Evolutionary conservation across 768 basidiomycete genomes (phyloP).

Genomic region (Mycena rebaudengoi): DNA sequence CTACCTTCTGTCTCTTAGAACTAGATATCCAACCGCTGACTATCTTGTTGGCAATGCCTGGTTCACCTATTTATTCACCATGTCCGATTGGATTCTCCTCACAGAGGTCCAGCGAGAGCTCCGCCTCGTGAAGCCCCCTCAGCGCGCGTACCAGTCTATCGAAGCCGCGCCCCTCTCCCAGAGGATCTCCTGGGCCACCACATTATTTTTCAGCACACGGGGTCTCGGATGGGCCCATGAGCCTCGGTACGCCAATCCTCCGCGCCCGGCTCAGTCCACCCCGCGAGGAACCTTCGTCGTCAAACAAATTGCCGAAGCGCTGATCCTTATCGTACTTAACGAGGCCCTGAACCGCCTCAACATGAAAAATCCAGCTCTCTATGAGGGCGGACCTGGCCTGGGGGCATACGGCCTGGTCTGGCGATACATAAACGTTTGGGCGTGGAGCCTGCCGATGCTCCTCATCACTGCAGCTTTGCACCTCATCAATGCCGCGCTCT

Average conservation of each 20-base stretch:
- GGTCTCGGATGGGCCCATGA: constrained; percentile 20
- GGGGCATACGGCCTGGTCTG: not conserved
- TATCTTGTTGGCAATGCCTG: not conserved
- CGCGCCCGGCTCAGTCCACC: constrained; percentile 4
- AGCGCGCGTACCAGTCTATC: constrained; percentile 7
- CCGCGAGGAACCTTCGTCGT: constrained; percentile 16
- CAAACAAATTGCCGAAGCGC: not conserved
- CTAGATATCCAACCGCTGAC: constrained; percentile 1
- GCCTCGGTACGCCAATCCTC: constrained; percentile 12
- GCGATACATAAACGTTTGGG: not conserved
- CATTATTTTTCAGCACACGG: constrained; percentile 3
- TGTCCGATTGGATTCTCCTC: constrained; percentile 17
- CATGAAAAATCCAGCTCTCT: not conserved
- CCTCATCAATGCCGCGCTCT: not conserved
- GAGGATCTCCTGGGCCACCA: constrained; percentile 1
- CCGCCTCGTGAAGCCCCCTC: constrained; percentile 5
- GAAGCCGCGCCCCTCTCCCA: constrained; percentile 6
- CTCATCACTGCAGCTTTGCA: not conserved
- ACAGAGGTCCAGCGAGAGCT: constrained; percentile 23
- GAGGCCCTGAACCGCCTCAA: not conserved
- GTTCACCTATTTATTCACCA: constrained; percentile 11
- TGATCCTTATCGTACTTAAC: not conserved
- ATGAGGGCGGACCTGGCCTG: not conserved
- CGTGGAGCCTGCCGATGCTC: not conserved
- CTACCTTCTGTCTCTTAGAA: constrained; percentile 8